phyloP scores from a whole-genome alignment of 2,329 filamentous ascomycete species.

The Fusarium keratoplasticum region DNA sequence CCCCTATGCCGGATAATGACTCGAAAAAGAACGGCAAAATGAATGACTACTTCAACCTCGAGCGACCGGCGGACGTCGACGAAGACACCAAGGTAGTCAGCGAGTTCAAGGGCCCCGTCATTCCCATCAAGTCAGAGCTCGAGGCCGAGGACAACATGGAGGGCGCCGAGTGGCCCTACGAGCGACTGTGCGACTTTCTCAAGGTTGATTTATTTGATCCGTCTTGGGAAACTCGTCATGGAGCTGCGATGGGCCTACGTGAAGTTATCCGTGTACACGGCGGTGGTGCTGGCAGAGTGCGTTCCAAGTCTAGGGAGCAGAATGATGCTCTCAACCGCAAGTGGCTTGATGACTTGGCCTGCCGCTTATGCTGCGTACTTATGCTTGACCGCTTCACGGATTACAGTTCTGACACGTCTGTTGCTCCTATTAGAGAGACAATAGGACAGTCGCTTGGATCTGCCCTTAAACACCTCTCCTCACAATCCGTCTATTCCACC shows the following conservation, averaged over 20 bases:
- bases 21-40: slow-evolving; percentile 72
- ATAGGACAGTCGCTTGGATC: slow-evolving; percentile 94
- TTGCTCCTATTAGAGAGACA: slow-evolving; percentile 95
- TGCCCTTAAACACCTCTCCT: slow-evolving; percentile 84
- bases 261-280: slow-evolving; percentile 95
- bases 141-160: slow-evolving; percentile 81
- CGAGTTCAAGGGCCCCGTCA: slow-evolving; percentile 88
- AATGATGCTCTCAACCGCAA: slow-evolving; percentile 84
- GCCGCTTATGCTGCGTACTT: slow-evolving; percentile 91
- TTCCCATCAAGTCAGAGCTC: slow-evolving; percentile 87
- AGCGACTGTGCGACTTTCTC: slow-evolving; percentile 92
- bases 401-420: slow-evolving; percentile 96
- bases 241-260: slow-evolving; percentile 92
- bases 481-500: slow-evolving; percentile 82
- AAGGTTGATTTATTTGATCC: slow-evolving; percentile 94
- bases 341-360: slow-evolving; percentile 96
- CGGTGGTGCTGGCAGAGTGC: slow-evolving; percentile 82
- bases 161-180: slow-evolving; percentile 92
- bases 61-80: slow-evolving; percentile 80
- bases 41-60: slow-evolving; percentile 90
- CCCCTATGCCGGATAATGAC: slow-evolving; percentile 63
- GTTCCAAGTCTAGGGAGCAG: slow-evolving; percentile 75
- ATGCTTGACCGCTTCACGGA: slow-evolving; percentile 98
- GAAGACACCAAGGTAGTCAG: slow-evolving; percentile 93
- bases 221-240: slow-evolving; percentile 95